A percentile compares a stretch with the other conserved stretches of the same genome.
phyloP scores from a whole-genome alignment of 306 rosid genomes.

The Dalbergia cochinchinensis region DNA sequence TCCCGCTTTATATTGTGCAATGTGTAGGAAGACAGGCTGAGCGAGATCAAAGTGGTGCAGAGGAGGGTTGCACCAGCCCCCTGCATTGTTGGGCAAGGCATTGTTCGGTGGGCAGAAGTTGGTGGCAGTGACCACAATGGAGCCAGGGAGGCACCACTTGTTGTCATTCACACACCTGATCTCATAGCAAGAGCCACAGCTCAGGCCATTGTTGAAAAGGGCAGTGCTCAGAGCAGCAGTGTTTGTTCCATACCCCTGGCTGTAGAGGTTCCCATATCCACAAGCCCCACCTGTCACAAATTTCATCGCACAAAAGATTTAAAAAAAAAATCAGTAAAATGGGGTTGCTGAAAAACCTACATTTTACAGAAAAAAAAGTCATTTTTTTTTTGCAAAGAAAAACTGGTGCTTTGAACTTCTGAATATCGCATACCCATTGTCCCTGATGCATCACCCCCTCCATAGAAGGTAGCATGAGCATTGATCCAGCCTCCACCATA shows the following conservation, averaged over 20 bases:
- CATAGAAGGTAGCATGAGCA: slow-evolving; percentile 97
- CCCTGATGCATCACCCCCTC: slow-evolving; percentile 98
- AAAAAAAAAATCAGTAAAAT: neutral
- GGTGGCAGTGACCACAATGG: slow-evolving; percentile 95
- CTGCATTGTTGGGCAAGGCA: slow-evolving; percentile 85
- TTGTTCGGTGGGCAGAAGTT: slow-evolving; percentile 98
- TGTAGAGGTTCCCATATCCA: slow-evolving; percentile 94
- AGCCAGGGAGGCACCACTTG: slow-evolving; percentile 89
- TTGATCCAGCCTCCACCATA: slow-evolving; percentile 79
- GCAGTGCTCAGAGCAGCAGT: slow-evolving; percentile 98
- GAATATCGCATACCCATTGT: slow-evolving; percentile 86
- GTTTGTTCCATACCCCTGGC: slow-evolving; percentile 97
- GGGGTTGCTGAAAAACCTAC: slow-evolving; percentile 15
- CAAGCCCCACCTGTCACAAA: slow-evolving; percentile 88
- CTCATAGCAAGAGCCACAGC: slow-evolving; percentile 95
- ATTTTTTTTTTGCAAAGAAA: neutral
- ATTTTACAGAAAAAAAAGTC: neutral
- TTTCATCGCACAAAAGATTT: neutral
- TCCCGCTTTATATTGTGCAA: slow-evolving; percentile 93
- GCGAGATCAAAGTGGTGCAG: slow-evolving; percentile 93
- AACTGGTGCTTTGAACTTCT: neutral
- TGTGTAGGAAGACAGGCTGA: slow-evolving; percentile 92
- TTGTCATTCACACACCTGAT: slow-evolving; percentile 74
- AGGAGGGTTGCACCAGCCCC: slow-evolving; percentile 99
- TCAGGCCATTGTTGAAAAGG: slow-evolving; percentile 87